Percentiles rank a stretch among this genome's conserved stretches.
phyloP scores from a whole-genome alignment of 805 yeast genomes.

The Wickerhamomyces subpelliculosus region DNA sequence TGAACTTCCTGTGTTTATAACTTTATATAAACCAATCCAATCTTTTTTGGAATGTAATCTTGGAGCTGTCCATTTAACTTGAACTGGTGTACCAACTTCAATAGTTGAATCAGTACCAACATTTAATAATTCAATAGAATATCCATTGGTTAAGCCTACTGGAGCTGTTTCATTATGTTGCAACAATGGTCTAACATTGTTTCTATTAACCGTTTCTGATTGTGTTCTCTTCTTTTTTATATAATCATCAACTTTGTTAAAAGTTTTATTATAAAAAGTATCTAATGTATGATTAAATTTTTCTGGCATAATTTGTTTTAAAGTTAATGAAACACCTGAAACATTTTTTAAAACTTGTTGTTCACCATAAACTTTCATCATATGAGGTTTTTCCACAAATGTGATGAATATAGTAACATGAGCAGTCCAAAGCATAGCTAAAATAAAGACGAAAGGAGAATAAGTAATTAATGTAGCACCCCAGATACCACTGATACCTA shows the following conservation, averaged over 20 bases:
- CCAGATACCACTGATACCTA: conserved; percentile 77
- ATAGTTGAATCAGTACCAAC: conserved; percentile 14
- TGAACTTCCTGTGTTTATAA: conserved; percentile 50
- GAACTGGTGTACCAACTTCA: conserved; percentile 46
- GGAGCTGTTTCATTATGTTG: not conserved
- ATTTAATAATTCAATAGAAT: conserved; percentile 22
- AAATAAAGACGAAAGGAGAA: conserved; percentile 37
- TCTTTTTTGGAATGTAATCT: conserved; percentile 41
- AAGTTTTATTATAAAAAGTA: conserved; percentile 35
- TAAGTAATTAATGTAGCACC: conserved; percentile 60
- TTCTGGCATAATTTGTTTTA: conserved; percentile 30
- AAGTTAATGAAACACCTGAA: conserved; percentile 31
- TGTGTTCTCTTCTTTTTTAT: conserved; percentile 19
- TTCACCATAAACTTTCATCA: conserved; percentile 70
- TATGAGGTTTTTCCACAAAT: conserved; percentile 71
- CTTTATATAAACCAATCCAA: conserved; percentile 74
- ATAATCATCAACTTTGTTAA: conserved; percentile 26
- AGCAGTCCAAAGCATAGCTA: conserved; percentile 59
- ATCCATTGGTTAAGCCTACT: conserved; percentile 19
- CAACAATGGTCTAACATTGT: not conserved
- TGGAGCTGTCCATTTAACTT: conserved; percentile 50
- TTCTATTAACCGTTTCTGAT: conserved; percentile 13
- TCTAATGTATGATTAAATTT: conserved; percentile 34
- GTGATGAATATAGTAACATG: conserved; percentile 62
- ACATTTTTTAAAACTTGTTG: conserved; percentile 48